Conservation (phyloP, 1,139 yeast species). For the Candida buenavistaensis region DNA sequence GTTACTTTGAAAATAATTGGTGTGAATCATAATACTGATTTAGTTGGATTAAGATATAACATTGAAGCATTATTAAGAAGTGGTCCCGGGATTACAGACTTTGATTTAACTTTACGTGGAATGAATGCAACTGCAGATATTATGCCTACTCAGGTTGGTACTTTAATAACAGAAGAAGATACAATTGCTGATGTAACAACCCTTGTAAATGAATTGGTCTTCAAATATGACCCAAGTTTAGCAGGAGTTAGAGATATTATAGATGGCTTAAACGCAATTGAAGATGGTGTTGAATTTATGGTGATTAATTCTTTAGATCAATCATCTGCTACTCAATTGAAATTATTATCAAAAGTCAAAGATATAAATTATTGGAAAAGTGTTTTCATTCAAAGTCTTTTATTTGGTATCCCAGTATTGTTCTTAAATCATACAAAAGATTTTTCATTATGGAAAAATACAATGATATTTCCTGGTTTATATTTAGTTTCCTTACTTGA, state of each 20-base stretch:
- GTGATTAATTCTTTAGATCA: constrained; percentile 45
- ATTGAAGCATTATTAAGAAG: constrained; percentile 40
- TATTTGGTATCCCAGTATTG: constrained; percentile 66
- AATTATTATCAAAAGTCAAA: constrained; percentile 62
- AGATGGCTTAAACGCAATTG: constrained; percentile 34
- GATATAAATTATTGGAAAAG: constrained; percentile 73
- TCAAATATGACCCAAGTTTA: constrained; percentile 42
- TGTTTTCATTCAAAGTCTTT: constrained; percentile 51
- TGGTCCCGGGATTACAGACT: constrained; percentile 28
- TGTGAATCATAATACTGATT: constrained; percentile 26
- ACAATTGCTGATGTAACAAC: constrained; percentile 16
- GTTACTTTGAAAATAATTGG: constrained; percentile 36
- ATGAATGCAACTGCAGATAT: constrained; percentile 7
- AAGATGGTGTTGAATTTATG: constrained; percentile 35
- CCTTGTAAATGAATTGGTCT: constrained; percentile 36
- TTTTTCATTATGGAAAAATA: constrained; percentile 29
- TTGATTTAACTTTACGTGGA: constrained; percentile 17
- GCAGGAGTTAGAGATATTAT: constrained; percentile 63
- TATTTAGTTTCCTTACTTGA: constrained; percentile 64
- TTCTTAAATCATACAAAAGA: constrained; percentile 50
- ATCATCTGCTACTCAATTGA: constrained; percentile 61
- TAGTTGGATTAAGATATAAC: constrained; percentile 34
- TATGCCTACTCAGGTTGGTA: constrained; percentile 1
- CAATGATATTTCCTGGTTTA: constrained; percentile 49
- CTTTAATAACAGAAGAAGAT: constrained; percentile 4